These are phyloP conservation scores for Chaetomiaceae sp. DNA, from an alignment of 2,329 filamentous ascomycete genomes.

Conservation along the genomic window DNA sequence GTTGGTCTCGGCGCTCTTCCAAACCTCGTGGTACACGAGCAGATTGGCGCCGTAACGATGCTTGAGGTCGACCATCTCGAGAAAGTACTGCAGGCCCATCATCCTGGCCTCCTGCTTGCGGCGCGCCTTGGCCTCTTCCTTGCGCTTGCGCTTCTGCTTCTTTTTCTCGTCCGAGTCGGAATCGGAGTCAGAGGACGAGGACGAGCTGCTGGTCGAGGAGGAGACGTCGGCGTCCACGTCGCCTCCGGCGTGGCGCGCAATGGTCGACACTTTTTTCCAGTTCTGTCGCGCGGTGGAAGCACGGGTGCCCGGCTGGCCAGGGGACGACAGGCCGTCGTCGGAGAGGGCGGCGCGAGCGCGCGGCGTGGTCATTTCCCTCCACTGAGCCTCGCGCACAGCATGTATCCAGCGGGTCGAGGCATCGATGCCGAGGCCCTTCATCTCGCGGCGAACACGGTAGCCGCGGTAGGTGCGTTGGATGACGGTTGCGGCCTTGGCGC, in stretches of 20 bases:
- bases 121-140: conserved; percentile 48
- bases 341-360: conserved; percentile 29
- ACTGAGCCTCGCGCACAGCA: conserved; percentile 55
- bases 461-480: conserved; percentile 74
- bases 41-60: conserved; percentile 85
- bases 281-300: conserved; percentile 52
- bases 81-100: conserved; percentile 83
- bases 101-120: conserved; percentile 65
- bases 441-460: conserved; percentile 66
- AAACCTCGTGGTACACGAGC: conserved; percentile 74
- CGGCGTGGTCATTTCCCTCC: conserved; percentile 47
- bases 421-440: conserved; percentile 64
- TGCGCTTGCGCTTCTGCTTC: conserved; percentile 36
- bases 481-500: conserved; percentile 47
- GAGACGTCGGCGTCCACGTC: conserved; percentile 47
- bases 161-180: conserved; percentile 17
- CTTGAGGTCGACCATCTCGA: conserved; percentile 80
- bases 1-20: conserved; percentile 70
- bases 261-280: conserved; percentile 70
- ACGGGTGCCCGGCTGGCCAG: not conserved
- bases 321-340: not conserved
- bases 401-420: conserved; percentile 68
- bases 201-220: conserved; percentile 35
- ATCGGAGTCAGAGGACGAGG: conserved; percentile 29
- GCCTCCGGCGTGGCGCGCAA: conserved; percentile 67